A percentile compares a stretch with the other conserved stretches of the same genome.
Conservation (phyloP, 2,329 filamentous ascomycete species). For the Xenoacremonium recifei region DNA sequence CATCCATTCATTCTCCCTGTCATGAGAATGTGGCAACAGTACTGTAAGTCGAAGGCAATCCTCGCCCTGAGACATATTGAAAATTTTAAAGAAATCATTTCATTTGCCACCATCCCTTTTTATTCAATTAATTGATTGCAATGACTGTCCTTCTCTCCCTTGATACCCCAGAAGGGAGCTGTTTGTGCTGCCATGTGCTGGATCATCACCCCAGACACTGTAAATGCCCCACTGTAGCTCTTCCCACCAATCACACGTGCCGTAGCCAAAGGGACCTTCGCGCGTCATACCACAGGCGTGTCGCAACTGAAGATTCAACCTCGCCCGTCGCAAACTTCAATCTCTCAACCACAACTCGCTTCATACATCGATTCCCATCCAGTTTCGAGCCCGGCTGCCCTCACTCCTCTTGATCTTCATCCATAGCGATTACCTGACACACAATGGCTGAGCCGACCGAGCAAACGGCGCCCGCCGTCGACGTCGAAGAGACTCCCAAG, state of each 20-base stretch:
- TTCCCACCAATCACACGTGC: background rate
- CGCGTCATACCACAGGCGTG: background rate
- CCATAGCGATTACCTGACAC: background rate
- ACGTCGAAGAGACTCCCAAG: slow-evolving; percentile 6
- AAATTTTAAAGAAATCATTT: too few species aligned
- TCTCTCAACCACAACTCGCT: background rate
- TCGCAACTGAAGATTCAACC: background rate
- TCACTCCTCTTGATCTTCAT: slow-evolving; percentile 2
- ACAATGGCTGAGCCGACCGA: slow-evolving; percentile 31
- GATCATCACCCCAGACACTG: too few species aligned
- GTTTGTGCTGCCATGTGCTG: too few species aligned
- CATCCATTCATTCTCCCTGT: too few species aligned
- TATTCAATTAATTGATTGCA: too few species aligned
- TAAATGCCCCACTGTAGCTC: too few species aligned
- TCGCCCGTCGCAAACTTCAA: background rate
- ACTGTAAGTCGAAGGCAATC: too few species aligned
- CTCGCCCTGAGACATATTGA: too few species aligned
- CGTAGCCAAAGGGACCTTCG: slow-evolving; percentile 7
- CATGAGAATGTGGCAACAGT: too few species aligned
- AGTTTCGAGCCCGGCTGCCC: slow-evolving; percentile 3
- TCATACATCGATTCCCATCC: slow-evolving; percentile 1
- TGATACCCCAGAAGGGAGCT: too few species aligned
- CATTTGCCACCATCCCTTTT: too few species aligned
- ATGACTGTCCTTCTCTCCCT: too few species aligned
- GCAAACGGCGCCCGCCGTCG: slow-evolving; percentile 21